phyloP scores from a whole-genome alignment of 306 rosid species.

The Sphenostylis stenocarpa region DNA sequence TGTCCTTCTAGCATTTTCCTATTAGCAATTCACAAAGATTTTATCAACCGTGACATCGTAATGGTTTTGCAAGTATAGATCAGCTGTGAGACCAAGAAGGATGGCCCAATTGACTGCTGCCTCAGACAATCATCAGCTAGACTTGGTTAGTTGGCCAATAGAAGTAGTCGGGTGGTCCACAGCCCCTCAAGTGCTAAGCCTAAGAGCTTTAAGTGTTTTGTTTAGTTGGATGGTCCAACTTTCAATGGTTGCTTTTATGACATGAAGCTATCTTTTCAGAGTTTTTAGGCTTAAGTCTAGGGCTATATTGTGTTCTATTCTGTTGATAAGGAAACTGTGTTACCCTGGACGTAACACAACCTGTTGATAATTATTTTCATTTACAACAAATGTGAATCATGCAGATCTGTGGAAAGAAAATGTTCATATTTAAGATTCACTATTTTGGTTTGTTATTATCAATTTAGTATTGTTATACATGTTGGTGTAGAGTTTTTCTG shows the following conservation, averaged over 20 bases:
- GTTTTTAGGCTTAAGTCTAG: slow-evolving; percentile 25
- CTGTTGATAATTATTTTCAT: background rate
- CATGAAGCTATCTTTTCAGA: slow-evolving; percentile 4
- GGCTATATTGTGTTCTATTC: slow-evolving; percentile 4
- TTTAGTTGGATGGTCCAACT: background rate
- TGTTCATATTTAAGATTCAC: background rate
- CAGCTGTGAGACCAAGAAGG: background rate
- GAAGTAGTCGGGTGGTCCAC: background rate
- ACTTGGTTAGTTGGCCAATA: background rate
- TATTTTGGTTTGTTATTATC: background rate
- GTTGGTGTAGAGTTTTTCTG: background rate
- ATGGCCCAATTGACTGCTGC: background rate
- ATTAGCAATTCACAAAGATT: background rate
- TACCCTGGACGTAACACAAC: background rate
- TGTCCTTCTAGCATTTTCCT: background rate
- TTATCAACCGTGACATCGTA: background rate
- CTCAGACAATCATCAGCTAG: background rate
- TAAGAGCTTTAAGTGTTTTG: background rate
- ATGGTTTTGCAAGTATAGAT: background rate
- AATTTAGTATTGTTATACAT: background rate
- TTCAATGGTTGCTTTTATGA: background rate
- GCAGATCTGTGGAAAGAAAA: background rate
- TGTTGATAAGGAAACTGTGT: background rate
- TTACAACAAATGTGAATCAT: background rate
- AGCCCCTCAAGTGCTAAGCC: background rate